Base-by-base conservation (phyloP, 2,329 filamentous ascomycete species). In the Colletotrichum lindemuthianum region DNA sequence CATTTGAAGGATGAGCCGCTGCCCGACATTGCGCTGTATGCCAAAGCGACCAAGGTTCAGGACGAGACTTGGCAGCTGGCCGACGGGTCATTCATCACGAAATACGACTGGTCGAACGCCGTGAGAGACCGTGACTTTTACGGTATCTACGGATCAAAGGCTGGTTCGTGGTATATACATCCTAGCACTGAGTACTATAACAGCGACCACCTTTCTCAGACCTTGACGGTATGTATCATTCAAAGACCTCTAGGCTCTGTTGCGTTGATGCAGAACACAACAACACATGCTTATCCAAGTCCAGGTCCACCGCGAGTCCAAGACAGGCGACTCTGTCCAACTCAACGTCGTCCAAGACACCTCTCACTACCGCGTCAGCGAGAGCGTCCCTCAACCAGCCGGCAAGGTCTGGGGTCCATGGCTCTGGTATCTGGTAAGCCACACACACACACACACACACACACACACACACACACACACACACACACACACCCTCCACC, bases 381-480 rank as follows among this genome's bases (percentile, higher is more conserved):
- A 65, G 33, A 67, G 34, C 7, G 54, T 56, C 6, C 6, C 60
- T 24, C 65, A 65, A 32, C 65, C 65, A 11, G 47, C 24, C 0
- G 60, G 60, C 16, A 67, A 67, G 41, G 51, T 63, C 16, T 67
- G 65, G 65, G 65, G 65, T 1, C 65, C 65, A 34, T 67, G 65
- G 65, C 52, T 67, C 13, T 67, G 65, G 65, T 65, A 65, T n/a
- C 16, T 67, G 34, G 65, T 67, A 11, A 65, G 61, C 79, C 36
- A 24, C 24, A 24, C 24, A 24, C 24, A 24, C 16, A 24, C 16
- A 24, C 16, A 24, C 24, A 24, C 24, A 24, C 24, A 24, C 24
- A 24, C 16, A 24, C 16, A 24, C 16, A 24, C 24, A 24, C 36
- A 24, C 24, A 24, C 24, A 24, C 24, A 24, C 16, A 24, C 16